Conservation (phyloP, 2,329 filamentous ascomycete species). For the Colletotrichum orbiculare region DNA sequence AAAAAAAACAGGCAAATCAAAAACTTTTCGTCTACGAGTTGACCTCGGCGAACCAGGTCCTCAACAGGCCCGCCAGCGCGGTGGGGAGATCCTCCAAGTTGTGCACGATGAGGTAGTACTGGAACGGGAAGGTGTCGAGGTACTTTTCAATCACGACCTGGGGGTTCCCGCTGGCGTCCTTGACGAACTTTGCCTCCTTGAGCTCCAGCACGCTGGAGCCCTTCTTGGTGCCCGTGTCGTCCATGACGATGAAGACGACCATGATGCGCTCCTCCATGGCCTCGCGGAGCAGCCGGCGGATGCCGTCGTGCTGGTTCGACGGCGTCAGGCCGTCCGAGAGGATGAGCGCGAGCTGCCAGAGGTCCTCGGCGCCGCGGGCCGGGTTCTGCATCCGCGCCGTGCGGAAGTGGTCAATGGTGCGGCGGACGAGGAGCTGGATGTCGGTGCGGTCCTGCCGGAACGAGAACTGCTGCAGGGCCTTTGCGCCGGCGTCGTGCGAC, state of each 20-base stretch:
- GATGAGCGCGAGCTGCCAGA: slow-evolving; percentile 95
- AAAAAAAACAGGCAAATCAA: not conserved
- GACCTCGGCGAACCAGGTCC: slow-evolving; percentile 93
- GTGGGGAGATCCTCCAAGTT: slow-evolving; percentile 91
- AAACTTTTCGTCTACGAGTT: slow-evolving; percentile 48
- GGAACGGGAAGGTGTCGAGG: slow-evolving; percentile 95
- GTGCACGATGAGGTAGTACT: slow-evolving; percentile 95
- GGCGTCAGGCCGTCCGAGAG: slow-evolving; percentile 95
- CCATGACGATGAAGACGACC: slow-evolving; percentile 98
- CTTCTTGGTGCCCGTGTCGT: slow-evolving; percentile 63
- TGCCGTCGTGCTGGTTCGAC: slow-evolving; percentile 80
- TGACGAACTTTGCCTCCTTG: slow-evolving; percentile 85
- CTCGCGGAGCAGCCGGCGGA: slow-evolving; percentile 84
- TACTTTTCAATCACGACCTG: slow-evolving; percentile 88
- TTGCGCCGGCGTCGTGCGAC: slow-evolving; percentile 80
- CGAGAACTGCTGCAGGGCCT: slow-evolving; percentile 84
- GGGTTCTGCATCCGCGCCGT: slow-evolving; percentile 73
- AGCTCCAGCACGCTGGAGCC: slow-evolving; percentile 85
- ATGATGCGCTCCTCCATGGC: slow-evolving; percentile 95
- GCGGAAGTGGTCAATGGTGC: slow-evolving; percentile 84
- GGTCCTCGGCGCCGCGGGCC: slow-evolving; percentile 68
- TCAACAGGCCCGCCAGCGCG: slow-evolving; percentile 86
- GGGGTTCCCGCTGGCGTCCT: slow-evolving; percentile 68
- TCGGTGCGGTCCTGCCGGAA: slow-evolving; percentile 91
- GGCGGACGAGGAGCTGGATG: slow-evolving; percentile 79